Evolutionary conservation across 2,329 filamentous ascomycete genomes (phyloP), one percentile per base, ranked within the genome.

Genomic region (Diaporthe ilicicola): DNA sequence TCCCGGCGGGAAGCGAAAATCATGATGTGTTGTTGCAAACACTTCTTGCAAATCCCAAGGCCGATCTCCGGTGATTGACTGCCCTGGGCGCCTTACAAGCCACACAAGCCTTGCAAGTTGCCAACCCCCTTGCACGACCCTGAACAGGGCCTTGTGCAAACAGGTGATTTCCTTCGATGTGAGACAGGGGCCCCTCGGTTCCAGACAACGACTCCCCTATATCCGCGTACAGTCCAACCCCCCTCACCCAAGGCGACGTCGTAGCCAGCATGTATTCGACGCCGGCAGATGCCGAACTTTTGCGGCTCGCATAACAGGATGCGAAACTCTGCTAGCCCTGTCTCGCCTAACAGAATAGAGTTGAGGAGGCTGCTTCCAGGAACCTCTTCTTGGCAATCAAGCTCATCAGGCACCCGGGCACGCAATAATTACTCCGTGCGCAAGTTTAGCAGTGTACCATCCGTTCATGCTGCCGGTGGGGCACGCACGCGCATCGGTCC

Each of bases 121-220:
- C n/a, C n/a, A n/a, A n/a, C n/a, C n/a, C n/a, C n/a, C n/a, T n/a
- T n/a, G n/a, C n/a, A n/a, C n/a, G n/a, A n/a, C 42, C 59, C 59
- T 27, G 39, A 19, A 64, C 44, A 44, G 59, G 50, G 59, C 44
- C 32, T 50, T 64, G 29, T 48, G 44, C n/a, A 50, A 64, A 64
- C 59, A 64, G 59, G 29, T 64, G 59, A 64, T 64, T 64, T 37
- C 27, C 59, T 64, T 37, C 46, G 59, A 64, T 64, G 44, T 64
- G 59, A 64, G 44, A 64, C 59, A 64, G 59, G 59, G 59, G 59
- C 8, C 29, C 29, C 42, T 64, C 59, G 59, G 27, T 64, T 64
- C 59, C 59, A 50, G 42, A 64, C 59, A 37, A 29, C 55, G 15
- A 59, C 37, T 27, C 34, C 32, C 15, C 54, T 27, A n/a, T n/a